Conservation (phyloP, 495 filamentous ascomycete species). For the Choiromyces venosus region DNA sequence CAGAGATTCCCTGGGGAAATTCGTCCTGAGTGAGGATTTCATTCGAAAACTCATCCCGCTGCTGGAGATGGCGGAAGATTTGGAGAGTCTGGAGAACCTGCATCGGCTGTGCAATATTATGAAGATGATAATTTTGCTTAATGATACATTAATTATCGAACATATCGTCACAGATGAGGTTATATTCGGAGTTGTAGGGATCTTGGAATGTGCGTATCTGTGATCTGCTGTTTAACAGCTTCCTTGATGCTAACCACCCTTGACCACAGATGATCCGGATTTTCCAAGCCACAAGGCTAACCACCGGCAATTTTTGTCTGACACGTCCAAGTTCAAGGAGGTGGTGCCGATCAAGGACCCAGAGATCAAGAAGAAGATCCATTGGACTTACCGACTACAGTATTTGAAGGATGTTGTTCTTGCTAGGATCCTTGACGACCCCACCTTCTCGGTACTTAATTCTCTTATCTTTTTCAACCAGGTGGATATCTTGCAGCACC, state of each 20-base stretch:
- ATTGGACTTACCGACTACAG: slow-evolving; percentile 88
- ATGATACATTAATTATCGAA: slow-evolving; percentile 91
- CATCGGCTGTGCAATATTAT: slow-evolving; percentile 95
- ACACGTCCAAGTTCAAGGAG: slow-evolving; percentile 87
- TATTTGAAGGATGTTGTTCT: slow-evolving; percentile 99
- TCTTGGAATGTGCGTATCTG: slow-evolving; percentile 69
- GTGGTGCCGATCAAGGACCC: slow-evolving; percentile 85
- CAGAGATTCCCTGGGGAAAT: slow-evolving; percentile 84
- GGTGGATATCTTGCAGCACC: slow-evolving; percentile 90
- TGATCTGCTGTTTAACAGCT: slow-evolving; percentile 13
- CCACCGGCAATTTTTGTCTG: slow-evolving; percentile 85
- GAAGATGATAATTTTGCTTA: slow-evolving; percentile 90
- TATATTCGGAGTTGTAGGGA: slow-evolving; percentile 88
- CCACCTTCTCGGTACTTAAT: slow-evolving; percentile 95
- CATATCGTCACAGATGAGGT: slow-evolving; percentile 83
- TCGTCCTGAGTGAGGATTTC: slow-evolving; percentile 76
- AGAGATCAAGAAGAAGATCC: slow-evolving; percentile 80
- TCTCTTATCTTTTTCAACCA: slow-evolving; percentile 98
- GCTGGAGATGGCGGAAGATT: slow-evolving; percentile 79
- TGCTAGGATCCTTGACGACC: slow-evolving; percentile 91
- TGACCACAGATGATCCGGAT: slow-evolving; percentile 73
- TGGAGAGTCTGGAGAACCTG: slow-evolving; percentile 77
- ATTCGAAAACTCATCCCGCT: slow-evolving; percentile 80
- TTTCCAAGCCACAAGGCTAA: slow-evolving; percentile 99
- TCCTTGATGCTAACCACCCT: slow-evolving; percentile 23